Conservation (phyloP, 2,329 filamentous ascomycete species). For the Pestalotiopsis sp. region DNA sequence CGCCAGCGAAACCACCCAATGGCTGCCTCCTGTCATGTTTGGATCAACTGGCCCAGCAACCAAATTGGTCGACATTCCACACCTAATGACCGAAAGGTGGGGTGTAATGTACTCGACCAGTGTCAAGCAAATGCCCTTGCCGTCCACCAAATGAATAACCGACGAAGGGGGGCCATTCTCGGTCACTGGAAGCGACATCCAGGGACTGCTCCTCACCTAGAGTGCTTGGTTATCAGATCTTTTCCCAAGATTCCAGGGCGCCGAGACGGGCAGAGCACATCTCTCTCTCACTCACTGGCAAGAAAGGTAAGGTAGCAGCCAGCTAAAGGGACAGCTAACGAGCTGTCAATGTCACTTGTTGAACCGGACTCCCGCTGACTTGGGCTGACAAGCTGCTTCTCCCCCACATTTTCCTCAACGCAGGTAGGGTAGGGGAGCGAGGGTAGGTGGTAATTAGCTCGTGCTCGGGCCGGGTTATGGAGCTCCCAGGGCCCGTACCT, state of each 20-base stretch:
- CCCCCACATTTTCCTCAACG: neutral
- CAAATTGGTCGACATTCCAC: constrained; percentile 27
- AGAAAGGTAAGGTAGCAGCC: neutral
- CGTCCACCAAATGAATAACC: neutral
- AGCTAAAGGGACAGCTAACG: neutral
- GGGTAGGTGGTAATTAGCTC: neutral
- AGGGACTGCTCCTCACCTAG: neutral
- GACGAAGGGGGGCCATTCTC: neutral
- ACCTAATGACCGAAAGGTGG: constrained; percentile 5
- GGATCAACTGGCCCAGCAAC: constrained; percentile 27
- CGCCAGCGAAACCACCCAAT: neutral
- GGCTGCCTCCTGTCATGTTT: neutral
- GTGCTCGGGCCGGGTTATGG: neutral
- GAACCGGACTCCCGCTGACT: neutral
- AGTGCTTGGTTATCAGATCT: neutral
- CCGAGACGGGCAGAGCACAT: neutral
- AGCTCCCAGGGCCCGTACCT: neutral
- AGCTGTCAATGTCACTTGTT: neutral
- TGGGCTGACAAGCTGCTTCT: neutral
- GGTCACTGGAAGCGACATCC: neutral
- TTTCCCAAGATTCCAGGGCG: neutral
- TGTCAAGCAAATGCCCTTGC: neutral
- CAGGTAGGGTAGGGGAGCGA: neutral
- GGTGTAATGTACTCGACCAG: constrained; percentile 6
- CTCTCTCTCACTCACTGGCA: neutral